These are phyloP conservation scores for Hyphopichia burtonii DNA, from an alignment of 1,139 yeast genomes.

Conservation along the genomic window DNA sequence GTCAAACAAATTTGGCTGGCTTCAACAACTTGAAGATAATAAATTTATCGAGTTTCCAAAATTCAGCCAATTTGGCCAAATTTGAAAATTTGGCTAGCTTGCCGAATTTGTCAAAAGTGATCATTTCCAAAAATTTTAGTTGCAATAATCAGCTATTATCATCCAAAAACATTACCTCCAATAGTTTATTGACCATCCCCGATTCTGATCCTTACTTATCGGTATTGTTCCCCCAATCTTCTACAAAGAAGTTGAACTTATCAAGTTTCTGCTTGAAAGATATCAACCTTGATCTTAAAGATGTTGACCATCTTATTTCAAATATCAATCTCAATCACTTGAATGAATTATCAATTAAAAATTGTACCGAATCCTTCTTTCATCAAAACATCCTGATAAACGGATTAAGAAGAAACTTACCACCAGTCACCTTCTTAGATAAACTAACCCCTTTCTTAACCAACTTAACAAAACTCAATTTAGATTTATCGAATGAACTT, in stretches of 20 bases:
- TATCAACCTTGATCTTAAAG: conserved; percentile 12
- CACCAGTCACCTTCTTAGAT: conserved; percentile 11
- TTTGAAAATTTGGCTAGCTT: conserved; percentile 14
- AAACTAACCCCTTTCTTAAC: conserved; percentile 9
- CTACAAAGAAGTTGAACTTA: conserved; percentile 8
- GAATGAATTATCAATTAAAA: conserved; percentile 19
- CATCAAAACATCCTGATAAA: background rate
- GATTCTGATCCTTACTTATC: background rate
- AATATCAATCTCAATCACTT: conserved; percentile 12
- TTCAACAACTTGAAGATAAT: background rate
- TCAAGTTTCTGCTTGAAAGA: conserved; percentile 15
- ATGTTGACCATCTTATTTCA: conserved; percentile 11
- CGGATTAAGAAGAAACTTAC: conserved; percentile 12
- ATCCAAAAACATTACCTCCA: background rate
- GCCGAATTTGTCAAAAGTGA: conserved; percentile 14
- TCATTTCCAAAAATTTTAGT: conserved; percentile 10
- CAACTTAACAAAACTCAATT: conserved; percentile 11
- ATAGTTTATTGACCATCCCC: too few species aligned
- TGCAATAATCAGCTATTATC: background rate
- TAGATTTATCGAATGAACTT: conserved; percentile 18
- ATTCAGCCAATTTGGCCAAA: conserved; percentile 17
- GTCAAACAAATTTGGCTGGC: conserved; percentile 16
- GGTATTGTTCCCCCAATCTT: background rate
- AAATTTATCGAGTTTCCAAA: conserved; percentile 2
- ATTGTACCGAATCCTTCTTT: conserved; percentile 20